Evolutionary conservation across 2,329 filamentous ascomycete genomes (phyloP).

Genomic region (Fusarium chaquense): DNA sequence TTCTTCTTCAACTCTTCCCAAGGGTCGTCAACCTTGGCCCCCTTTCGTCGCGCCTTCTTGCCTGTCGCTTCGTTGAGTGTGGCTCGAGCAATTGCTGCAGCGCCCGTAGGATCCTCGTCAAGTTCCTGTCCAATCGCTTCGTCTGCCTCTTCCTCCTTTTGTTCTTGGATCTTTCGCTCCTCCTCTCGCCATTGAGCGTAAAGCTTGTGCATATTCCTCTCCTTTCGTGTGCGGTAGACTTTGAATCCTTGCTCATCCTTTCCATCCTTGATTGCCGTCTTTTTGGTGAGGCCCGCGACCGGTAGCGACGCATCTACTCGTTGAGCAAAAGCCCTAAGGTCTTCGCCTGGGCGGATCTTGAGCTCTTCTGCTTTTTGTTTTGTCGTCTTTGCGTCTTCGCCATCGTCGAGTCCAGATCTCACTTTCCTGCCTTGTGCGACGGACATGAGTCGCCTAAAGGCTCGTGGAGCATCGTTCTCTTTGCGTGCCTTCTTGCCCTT

Average conservation of each 20-base stretch:
- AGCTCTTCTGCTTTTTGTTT: constrained; percentile 56
- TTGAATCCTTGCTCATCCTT: constrained; percentile 75
- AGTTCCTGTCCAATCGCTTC: constrained; percentile 72
- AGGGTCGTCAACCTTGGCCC: constrained; percentile 75
- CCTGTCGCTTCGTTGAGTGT: constrained; percentile 51
- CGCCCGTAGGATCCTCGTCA: constrained; percentile 66
- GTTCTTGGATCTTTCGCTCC: constrained; percentile 71
- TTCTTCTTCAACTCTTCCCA: constrained; percentile 80
- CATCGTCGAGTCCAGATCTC: constrained; percentile 77
- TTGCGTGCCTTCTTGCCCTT: constrained; percentile 61
- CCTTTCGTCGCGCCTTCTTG: constrained; percentile 59
- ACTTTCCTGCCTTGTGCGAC: constrained; percentile 71
- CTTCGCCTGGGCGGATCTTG: constrained; percentile 86
- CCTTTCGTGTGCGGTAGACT: constrained; percentile 81
- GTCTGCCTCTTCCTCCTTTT: constrained; percentile 74
- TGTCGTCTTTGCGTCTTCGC: constrained; percentile 53
- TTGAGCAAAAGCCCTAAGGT: constrained; percentile 81
- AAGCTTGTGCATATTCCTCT: constrained; percentile 83
- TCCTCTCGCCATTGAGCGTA: constrained; percentile 82
- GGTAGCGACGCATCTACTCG: constrained; percentile 89
- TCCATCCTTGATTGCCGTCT: constrained; percentile 66
- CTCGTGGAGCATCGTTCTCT: constrained; percentile 86
- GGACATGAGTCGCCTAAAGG: constrained; percentile 88
- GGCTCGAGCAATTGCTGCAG: constrained; percentile 60
- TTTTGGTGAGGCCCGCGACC: constrained; percentile 75